Percentiles rank a stretch among this genome's conserved stretches.
phyloP scores from a whole-genome alignment of 371 early-diverging fungal species.

The Mortierella sp. region DNA sequence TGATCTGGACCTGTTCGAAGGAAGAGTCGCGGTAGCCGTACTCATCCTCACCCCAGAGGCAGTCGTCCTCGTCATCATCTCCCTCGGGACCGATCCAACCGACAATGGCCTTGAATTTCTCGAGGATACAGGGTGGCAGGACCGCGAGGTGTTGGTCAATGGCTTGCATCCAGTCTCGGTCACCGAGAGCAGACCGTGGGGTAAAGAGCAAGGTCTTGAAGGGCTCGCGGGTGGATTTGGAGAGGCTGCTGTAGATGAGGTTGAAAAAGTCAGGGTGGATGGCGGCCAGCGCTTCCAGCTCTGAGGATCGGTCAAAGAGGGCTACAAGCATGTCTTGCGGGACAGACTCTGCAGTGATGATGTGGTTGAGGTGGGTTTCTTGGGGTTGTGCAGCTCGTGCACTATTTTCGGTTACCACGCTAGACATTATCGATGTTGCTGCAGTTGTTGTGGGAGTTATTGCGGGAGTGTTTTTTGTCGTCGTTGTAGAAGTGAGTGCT shows the following conservation, averaged over 20 bases:
- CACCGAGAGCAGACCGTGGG: constrained; percentile 26
- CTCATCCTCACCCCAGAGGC: constrained; percentile 45
- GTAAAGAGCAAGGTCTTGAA: constrained; percentile 35
- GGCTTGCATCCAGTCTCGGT: constrained; percentile 44
- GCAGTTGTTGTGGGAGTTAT: not conserved
- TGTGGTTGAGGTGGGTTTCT: constrained; percentile 30
- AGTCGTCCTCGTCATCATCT: constrained; percentile 16
- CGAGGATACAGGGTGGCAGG: constrained; percentile 36
- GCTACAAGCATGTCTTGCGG: constrained; percentile 54
- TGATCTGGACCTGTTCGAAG: constrained; percentile 63
- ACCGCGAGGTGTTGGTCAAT: constrained; percentile 15
- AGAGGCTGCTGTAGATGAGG: constrained; percentile 36
- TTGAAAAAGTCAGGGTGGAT: constrained; percentile 48
- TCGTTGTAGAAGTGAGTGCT: not conserved
- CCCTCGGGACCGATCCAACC: constrained; percentile 50
- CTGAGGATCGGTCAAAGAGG: constrained; percentile 38
- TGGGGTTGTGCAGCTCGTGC: constrained; percentile 10
- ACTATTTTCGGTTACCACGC: not conserved
- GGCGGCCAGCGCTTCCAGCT: constrained; percentile 53
- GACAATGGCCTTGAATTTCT: constrained; percentile 50
- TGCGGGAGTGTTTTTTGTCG: not conserved
- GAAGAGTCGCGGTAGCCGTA: constrained; percentile 47
- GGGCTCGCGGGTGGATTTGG: constrained; percentile 1
- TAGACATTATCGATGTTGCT: constrained; percentile 1
- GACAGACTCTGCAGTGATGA: constrained; percentile 23